Evolutionary conservation across 1,284 basidiomycete genomes (phyloP).

Genomic region (Coniferiporia weirii): DNA sequence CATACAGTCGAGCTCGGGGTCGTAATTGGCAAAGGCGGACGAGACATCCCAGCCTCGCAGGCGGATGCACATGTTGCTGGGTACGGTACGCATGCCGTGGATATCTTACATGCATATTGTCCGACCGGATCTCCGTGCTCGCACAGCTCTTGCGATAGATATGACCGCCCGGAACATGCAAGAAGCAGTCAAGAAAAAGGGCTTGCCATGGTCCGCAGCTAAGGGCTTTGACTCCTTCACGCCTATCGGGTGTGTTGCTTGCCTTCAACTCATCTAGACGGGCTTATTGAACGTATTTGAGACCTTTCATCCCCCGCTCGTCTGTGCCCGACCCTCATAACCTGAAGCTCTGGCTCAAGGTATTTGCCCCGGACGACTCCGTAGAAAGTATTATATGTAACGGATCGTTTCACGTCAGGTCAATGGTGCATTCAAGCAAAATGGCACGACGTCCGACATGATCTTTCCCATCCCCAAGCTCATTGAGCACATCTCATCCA

Average conservation of each 20-base stretch:
- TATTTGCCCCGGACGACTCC: conserved; percentile 21
- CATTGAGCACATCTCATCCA: conserved; percentile 87
- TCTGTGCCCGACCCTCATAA: conserved; percentile 69
- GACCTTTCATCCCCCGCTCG: conserved; percentile 77
- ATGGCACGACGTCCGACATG: conserved; percentile 87
- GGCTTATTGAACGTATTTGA: conserved; percentile 27
- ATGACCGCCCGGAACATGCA: conserved; percentile 97
- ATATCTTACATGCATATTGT: not conserved
- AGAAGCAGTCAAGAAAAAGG: conserved; percentile 87
- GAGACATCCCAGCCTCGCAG: conserved; percentile 71
- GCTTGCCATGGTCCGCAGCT: conserved; percentile 90
- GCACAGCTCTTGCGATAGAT: conserved; percentile 83
- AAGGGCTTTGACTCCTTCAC: conserved; percentile 91
- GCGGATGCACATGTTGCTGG: conserved; percentile 84
- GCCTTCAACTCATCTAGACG: not conserved
- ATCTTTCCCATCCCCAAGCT: conserved; percentile 90
- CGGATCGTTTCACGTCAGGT: conserved; percentile 43
- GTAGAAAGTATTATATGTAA: not conserved
- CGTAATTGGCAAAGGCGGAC: conserved; percentile 84
- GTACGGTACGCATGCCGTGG: conserved; percentile 57
- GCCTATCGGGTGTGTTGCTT: conserved; percentile 58
- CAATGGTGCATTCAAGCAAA: conserved; percentile 80
- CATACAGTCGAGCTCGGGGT: conserved; percentile 88
- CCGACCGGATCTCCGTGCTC: not conserved
- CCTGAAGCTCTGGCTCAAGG: conserved; percentile 75